Evolutionary conservation across 2,329 filamentous ascomycete species (phyloP), one percentile per base, ranked within the genome.

Genomic region (Colletotrichum cuscutae): DNA sequence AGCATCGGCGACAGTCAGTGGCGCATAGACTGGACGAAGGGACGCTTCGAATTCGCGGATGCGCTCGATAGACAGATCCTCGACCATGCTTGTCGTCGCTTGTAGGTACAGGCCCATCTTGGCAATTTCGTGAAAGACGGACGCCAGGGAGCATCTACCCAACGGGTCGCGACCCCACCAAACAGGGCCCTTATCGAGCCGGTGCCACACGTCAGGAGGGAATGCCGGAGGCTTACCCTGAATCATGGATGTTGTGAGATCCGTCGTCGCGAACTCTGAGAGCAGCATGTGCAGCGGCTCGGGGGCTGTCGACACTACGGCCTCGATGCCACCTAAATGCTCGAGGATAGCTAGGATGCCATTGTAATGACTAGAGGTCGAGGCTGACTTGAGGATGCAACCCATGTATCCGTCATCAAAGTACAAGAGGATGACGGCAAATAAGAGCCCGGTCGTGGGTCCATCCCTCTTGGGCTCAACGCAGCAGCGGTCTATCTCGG

Each of bases 221-320:
- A 84, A 85, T 9, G 80, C 82, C 1, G 84, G 83, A 5, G 78
- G 72, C 22, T 78, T 78, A 0, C 82, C 83, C 22, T 81, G 83
- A 1, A 86, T 77, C 67, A 86, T 74, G 1, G 84, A 79, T 11
- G 83, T 81, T 0, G 83, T 85, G 11, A 86, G 77, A 68, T 86
- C 84, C 66, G 83, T 82, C 0, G 84, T 84, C 2, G 81, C 80
- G 58, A 86, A 86, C 60, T 85, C 83, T 0, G 84, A 85, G 7
- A 86, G 68, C 58, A 86, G 82, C 75, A 86, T 77, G 12, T 83
- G 79, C 4, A 81, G 72, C 1, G 80, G 76, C 24, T 81, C 79
- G 3, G 78, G 78, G 0, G 78, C 76, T 3, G 70, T 76, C 1
- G 56, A 70, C 2, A 81, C 26, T 0, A 80, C 78, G 0, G 69